These are phyloP conservation scores for Pinus albicaulis DNA, from an alignment of 75 land plant species.

Conservation along the genomic window DNA sequence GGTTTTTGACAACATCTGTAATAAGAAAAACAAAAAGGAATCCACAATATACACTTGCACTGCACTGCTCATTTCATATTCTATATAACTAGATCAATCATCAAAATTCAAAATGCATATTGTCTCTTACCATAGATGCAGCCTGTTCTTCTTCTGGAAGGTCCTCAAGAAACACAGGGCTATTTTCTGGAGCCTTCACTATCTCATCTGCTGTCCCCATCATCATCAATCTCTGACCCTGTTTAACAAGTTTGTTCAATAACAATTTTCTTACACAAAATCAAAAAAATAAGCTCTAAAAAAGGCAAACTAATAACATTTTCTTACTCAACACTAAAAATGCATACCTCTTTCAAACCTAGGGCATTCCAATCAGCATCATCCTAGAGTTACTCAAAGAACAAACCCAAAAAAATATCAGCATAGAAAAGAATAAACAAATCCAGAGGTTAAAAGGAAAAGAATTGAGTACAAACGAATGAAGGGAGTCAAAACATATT, in stretches of 20 bases:
- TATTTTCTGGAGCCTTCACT: conserved; percentile 92
- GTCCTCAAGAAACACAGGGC: conserved; percentile 89
- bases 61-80: not conserved
- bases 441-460: too few species aligned
- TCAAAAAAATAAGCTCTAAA: not conserved
- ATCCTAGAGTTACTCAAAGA: conserved; percentile 43
- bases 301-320: not conserved
- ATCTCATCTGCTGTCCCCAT: conserved; percentile 98
- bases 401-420: not conserved
- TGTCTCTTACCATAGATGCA: conserved; percentile 37
- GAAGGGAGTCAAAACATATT: not conserved
- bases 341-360: conserved; percentile 80
- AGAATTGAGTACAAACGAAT: not conserved
- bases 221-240: conserved; percentile 98
- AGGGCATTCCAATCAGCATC: conserved; percentile 90
- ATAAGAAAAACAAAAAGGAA: not conserved
- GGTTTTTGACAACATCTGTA: not conserved
- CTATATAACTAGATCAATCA: not conserved
- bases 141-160: conserved; percentile 96
- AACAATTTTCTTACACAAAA: not conserved
- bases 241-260: not conserved
- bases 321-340: not conserved
- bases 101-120: not conserved
- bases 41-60: not conserved
- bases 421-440: too few species aligned